phyloP scores from a whole-genome alignment of 768 basidiomycete genomes.

The Steccherinum ochraceum region DNA sequence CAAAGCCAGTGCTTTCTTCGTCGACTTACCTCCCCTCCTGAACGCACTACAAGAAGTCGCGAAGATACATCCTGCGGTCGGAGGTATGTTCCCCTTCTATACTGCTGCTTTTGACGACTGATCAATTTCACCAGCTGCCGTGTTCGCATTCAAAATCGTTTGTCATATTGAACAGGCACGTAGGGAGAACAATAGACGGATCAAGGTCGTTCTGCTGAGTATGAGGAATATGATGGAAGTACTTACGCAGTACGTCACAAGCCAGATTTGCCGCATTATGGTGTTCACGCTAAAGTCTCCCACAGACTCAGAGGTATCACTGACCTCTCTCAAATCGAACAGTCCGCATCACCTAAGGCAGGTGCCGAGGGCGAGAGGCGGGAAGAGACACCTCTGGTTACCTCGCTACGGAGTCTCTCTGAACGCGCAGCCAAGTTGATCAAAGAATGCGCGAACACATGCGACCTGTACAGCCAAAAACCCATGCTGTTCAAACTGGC shows the following conservation, averaged over 20 bases:
- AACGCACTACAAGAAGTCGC: conserved; percentile 18
- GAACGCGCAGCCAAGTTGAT: conserved; percentile 32
- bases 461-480: conserved; percentile 38
- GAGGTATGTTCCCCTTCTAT: not conserved
- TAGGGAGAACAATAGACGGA: conserved; percentile 43
- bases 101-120: not conserved
- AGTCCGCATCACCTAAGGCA: too few species aligned
- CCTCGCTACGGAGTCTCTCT: conserved; percentile 24
- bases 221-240: conserved; percentile 46
- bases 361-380: conserved; percentile 14
- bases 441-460: conserved; percentile 35
- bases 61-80: conserved; percentile 18
- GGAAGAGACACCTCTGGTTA: conserved; percentile 27
- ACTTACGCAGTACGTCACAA: conserved; percentile 33
- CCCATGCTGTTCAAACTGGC: conserved; percentile 33
- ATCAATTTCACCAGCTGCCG: conserved; percentile 28
- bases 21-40: conserved; percentile 14
- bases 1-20: too few species aligned
- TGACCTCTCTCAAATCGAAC: too few species aligned
- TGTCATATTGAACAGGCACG: conserved; percentile 39
- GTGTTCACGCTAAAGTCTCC: not conserved
- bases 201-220: conserved; percentile 37
- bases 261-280: not conserved
- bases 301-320: conserved; percentile 5
- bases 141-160: conserved; percentile 42